Evolutionary conservation across 192 early-diverging fungal species (phyloP), one percentile per base, ranked within the genome.

Genomic region (Linderina pennispora): DNA sequence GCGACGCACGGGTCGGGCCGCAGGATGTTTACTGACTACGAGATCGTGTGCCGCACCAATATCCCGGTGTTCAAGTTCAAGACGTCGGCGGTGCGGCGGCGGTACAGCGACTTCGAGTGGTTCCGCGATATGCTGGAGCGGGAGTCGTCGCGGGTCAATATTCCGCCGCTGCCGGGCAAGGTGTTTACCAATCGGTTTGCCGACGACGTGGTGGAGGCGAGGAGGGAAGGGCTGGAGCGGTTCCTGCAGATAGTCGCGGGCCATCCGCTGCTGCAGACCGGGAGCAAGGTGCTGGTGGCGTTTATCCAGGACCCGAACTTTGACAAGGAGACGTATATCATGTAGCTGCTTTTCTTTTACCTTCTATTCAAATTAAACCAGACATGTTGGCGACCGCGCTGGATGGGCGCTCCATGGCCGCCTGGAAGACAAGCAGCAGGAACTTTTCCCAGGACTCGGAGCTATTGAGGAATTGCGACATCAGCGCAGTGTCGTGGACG

Each of bases 51-150:
- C 65, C 79, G 83, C 84, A 97, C 92, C 23, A 99, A 97, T 63
- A 92, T 99, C 38, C 96, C 96, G 5, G 85, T 86, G 4, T 99
- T 96, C 81, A 97, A 97, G 62, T 46, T 89, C 36, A 87, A 84
- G 38, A 48, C 75, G 31, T 93, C 90, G 3, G 56, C 68, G 23
- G 94, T 97, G 25, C 83, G 94, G 19, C 76, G 96, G 55, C 79
- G 96, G 21, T 99, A 96, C 74, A 89, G 85, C 59, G 96, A 99
- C 50, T 99, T 99, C 71, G 96, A 97, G 73, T 99, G 96, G 96
- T 91, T 96, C 74, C 75, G 88, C 36, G 92, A 99, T 65, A 85
- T 85, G 43, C 74, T 99, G 41, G 92, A 94, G 64, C 74, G 91
- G 18, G 94, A 99, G 68, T 82, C 80, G 14, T 77, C 85, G 42